Evolutionary conservation across 495 filamentous ascomycete genomes (phyloP).

Genomic region (Cercophora samala): DNA sequence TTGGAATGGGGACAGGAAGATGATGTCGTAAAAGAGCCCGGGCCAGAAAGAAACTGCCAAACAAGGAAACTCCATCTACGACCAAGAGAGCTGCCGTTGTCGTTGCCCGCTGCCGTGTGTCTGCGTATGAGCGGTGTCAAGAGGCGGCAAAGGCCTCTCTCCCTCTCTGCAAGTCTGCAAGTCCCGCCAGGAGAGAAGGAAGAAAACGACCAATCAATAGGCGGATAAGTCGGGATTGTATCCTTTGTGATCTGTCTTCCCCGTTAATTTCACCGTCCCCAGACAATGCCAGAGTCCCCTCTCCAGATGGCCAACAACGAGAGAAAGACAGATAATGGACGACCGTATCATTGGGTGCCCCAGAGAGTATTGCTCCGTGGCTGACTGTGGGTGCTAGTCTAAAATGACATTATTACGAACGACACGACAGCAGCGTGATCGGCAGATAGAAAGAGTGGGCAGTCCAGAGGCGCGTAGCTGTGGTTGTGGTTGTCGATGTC

Average conservation of each 20-base stretch:
- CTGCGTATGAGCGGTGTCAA: background rate
- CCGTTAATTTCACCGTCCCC: constrained; percentile 24
- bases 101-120: constrained; percentile 2
- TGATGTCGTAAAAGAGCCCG: background rate
- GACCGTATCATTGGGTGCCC: constrained; percentile 26
- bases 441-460: constrained; percentile 2
- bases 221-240: constrained; percentile 37
- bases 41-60: background rate
- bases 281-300: background rate
- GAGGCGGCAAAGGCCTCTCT: background rate
- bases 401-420: background rate
- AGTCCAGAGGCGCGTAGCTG: background rate
- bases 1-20: constrained; percentile 11
- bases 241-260: constrained; percentile 36
- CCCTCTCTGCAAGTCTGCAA: background rate
- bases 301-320: constrained; percentile 10
- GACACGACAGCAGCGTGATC: background rate
- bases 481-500: constrained; percentile 27
- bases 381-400: background rate
- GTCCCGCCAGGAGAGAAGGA: background rate
- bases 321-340: constrained; percentile 21
- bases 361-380: background rate
- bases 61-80: background rate
- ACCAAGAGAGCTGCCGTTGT: background rate
- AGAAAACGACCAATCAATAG: constrained; percentile 14